Evolutionary conservation across 2,329 filamentous ascomycete genomes (phyloP).

Genomic region (Leptosphaerulina australis): DNA sequence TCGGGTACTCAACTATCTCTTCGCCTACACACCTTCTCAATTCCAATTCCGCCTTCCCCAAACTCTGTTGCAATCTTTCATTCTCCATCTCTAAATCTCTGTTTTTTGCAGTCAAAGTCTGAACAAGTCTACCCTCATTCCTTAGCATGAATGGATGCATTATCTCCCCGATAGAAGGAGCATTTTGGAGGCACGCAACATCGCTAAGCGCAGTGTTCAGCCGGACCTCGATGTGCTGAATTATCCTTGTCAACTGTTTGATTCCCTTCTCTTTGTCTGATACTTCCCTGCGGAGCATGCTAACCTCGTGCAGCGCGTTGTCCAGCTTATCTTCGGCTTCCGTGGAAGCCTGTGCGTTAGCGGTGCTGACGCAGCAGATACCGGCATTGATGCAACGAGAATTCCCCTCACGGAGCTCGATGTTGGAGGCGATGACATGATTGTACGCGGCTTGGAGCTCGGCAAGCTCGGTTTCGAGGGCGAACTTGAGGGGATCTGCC

Average conservation of each 20-base stretch:
- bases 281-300: not conserved
- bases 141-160: no score
- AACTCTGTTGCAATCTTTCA: no score
- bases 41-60: no score
- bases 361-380: not conserved
- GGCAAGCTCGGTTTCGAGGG: not conserved
- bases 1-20: no score
- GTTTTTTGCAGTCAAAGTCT: no score
- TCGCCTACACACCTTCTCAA: no score
- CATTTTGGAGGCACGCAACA: no score
- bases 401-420: not conserved
- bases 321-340: not conserved
- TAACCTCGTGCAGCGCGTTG: not conserved
- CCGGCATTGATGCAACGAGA: not conserved
- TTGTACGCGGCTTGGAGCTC: not conserved
- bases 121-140: no score
- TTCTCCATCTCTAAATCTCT: no score
- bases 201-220: no score
- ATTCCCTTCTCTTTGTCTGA: not conserved
- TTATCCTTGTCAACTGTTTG: not conserved
- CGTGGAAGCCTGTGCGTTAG: not conserved
- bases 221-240: not conserved
- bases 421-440: not conserved
- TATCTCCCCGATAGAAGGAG: no score
- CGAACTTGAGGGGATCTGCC: not conserved